phyloP scores from a whole-genome alignment of 495 filamentous ascomycete genomes.

The Penicillium angulare region DNA sequence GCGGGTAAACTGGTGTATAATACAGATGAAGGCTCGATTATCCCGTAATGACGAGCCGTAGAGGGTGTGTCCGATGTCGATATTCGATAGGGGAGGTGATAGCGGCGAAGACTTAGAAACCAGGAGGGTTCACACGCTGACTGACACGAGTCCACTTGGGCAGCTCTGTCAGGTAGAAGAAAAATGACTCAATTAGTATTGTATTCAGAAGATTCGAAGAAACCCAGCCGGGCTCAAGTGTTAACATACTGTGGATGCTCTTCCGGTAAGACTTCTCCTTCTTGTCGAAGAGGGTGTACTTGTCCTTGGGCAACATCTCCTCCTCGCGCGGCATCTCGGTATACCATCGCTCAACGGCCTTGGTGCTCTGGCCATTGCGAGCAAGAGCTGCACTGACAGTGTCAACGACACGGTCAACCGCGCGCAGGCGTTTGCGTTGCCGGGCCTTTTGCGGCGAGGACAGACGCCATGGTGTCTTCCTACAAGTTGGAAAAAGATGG shows the following conservation, averaged over 20 bases:
- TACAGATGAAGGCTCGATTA: slow-evolving; percentile 26
- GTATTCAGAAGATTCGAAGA: slow-evolving; percentile 1
- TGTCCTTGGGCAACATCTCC: slow-evolving; percentile 95
- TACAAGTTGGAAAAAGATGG: slow-evolving; percentile 30
- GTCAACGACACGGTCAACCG: slow-evolving; percentile 80
- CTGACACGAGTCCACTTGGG: slow-evolving; percentile 96
- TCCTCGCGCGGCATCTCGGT: slow-evolving; percentile 91
- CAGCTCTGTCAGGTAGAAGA: slow-evolving; percentile 68
- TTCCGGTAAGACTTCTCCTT: slow-evolving; percentile 96
- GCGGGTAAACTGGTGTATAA: slow-evolving; percentile 26
- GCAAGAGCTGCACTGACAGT: slow-evolving; percentile 71
- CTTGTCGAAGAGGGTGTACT: slow-evolving; percentile 96
- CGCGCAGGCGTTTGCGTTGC: slow-evolving; percentile 79
- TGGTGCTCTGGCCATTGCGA: slow-evolving; percentile 65
- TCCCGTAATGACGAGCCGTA: slow-evolving; percentile 10
- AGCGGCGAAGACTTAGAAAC: slow-evolving; percentile 60
- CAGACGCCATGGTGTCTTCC: slow-evolving; percentile 98
- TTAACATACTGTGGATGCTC: slow-evolving; percentile 88
- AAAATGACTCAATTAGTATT: background rate
- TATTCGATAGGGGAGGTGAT: background rate
- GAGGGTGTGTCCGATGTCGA: slow-evolving; percentile 4
- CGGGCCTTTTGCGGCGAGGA: slow-evolving; percentile 86
- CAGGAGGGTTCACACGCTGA: slow-evolving; percentile 89
- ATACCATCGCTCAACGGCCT: slow-evolving; percentile 83
- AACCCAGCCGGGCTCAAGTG: background rate